Evolutionary conservation across 2,329 filamentous ascomycete genomes (phyloP), one percentile per base, ranked within the genome.

Genomic region (Macrophomina tecta): DNA sequence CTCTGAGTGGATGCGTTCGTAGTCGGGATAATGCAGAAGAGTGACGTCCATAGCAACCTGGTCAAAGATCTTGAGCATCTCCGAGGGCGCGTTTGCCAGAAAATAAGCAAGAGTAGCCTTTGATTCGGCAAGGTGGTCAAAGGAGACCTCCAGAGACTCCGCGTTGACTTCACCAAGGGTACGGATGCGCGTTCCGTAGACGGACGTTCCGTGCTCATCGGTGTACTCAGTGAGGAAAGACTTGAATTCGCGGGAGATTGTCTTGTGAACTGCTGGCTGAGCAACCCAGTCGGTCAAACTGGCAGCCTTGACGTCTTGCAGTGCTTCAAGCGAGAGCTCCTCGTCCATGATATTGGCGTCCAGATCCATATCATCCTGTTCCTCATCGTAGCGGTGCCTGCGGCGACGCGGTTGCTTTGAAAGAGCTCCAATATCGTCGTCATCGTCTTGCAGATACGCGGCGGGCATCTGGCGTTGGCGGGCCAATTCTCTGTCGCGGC

Each of bases 131-230:
- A 99, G 84, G 78, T 99, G 94, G 70, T 94, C 91, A 78, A 97
- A 99, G 1, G 94, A 97, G 53, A 99, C 93, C 77, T 99, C 95
- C 3, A 99, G 87, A 46, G 94, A 93, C 80, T 98, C 96, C 56
- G 94, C 93, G 78, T 99, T 99, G 77, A 97, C 86, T 80, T 98
- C 94, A 83, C 95, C 96, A n/a, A 99, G 88, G 0, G 92, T 97
- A 71, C 93, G 89, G 71, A 99, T 97, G 66, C 94, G 91, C 72
- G 93, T 94, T 64, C 95, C 95, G 77, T 99, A 99, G 61, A 99
- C 93, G 0, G 95, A 99, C 4, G 89, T 90, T 65, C 93, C 94
- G 70, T 90, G 89, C 64, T 93, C 89, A 74, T 99, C 95, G 5
- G 90, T 97, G 78, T 96, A 98, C 73, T 97, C 94, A 11, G 95